A percentile compares a stretch with the other conserved stretches of the same genome.
Conservation (phyloP, 2,329 filamentous ascomycete genomes). For the Exophiala bonariae region DNA sequence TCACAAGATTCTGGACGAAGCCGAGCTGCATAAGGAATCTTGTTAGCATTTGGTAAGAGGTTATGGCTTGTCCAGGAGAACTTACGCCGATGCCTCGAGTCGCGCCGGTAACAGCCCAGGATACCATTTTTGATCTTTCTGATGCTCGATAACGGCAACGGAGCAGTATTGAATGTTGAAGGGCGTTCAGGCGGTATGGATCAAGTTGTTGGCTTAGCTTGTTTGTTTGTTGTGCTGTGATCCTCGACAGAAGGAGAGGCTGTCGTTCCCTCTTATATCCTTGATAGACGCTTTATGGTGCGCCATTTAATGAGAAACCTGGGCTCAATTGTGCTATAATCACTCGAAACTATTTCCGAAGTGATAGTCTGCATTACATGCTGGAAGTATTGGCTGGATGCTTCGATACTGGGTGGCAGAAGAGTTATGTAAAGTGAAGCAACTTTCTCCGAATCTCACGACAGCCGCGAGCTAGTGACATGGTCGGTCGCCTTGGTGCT, state of each 20-base stretch:
- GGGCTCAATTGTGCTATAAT: conserved; percentile 9
- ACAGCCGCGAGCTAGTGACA: no score
- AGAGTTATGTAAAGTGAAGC: conserved; percentile 21
- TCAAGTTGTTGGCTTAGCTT: neutral
- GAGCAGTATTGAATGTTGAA: conserved; percentile 11
- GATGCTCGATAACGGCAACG: conserved; percentile 9
- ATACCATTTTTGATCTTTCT: conserved; percentile 18
- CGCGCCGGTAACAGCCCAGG: conserved; percentile 21
- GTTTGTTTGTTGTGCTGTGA: conserved; percentile 12
- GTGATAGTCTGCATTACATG: conserved; percentile 13
- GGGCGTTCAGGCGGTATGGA: conserved; percentile 1
- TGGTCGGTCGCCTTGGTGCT: no score
- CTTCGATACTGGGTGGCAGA: conserved; percentile 1
- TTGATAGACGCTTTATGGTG: conserved; percentile 1
- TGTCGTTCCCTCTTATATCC: conserved; percentile 15
- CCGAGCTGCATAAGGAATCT: conserved; percentile 11
- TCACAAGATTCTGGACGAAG: conserved; percentile 19
- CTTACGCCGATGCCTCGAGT: conserved; percentile 24
- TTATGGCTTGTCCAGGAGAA: conserved; percentile 10
- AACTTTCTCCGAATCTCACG: conserved; percentile 23
- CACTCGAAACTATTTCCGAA: conserved; percentile 22
- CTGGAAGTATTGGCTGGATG: conserved; percentile 7
- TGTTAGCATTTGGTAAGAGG: conserved; percentile 11
- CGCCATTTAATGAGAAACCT: conserved; percentile 9
- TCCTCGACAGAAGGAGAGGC: conserved; percentile 8